Evolutionary conservation across 2,329 filamentous ascomycete species (phyloP), one percentile per base, ranked within the genome.

Genomic region (Ophiostoma quercus): DNA sequence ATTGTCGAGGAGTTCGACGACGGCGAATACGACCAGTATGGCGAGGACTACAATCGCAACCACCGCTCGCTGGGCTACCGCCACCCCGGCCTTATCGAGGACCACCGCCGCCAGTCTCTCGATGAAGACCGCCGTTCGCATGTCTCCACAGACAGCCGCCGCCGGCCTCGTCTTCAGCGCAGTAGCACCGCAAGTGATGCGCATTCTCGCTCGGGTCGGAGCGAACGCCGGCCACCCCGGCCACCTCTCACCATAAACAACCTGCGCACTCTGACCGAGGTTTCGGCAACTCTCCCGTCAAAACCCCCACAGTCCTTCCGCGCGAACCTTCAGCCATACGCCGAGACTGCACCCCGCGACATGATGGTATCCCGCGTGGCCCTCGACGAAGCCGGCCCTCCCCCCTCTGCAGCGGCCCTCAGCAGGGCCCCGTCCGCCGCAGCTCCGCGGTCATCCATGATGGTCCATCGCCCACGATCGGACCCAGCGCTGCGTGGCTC

Each of bases 191-290:
- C n/a, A 29, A 32, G 76, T 76, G 77, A 65, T 76, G 77, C 60
- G 75, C 78, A n/a, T 74, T 75, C 32, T 76, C 76, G 67, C 74
- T 77, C 60, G 73, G 72, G 70, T 74, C 75, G 70, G 37, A 67
- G 68, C 68, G 66, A 67, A 67, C 73, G 47, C 43, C 72, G 71
- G 4, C 39, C 67, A 3, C 70, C 76, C 32, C 76, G 80, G 41
- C 76, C 79, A 3, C 81, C 83, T 25, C 78, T 88, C 74, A 88
- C 85, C 1, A 80, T 78, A 71, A 76, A 76, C 69, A 87, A 87
- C 74, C 83, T 87, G 67, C 82, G 83, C 74, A 80, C 83, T 1
- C 80, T 83, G 71, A 84, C 82, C 69, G 85, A 87, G 74, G 80
- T 85, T 2, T 85, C 84, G 0, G 80, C 82, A 25, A 80, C 80